These are phyloP conservation scores for Claviceps pazoutovae DNA, from an alignment of 2,329 filamentous ascomycete species.

Conservation along the genomic window DNA sequence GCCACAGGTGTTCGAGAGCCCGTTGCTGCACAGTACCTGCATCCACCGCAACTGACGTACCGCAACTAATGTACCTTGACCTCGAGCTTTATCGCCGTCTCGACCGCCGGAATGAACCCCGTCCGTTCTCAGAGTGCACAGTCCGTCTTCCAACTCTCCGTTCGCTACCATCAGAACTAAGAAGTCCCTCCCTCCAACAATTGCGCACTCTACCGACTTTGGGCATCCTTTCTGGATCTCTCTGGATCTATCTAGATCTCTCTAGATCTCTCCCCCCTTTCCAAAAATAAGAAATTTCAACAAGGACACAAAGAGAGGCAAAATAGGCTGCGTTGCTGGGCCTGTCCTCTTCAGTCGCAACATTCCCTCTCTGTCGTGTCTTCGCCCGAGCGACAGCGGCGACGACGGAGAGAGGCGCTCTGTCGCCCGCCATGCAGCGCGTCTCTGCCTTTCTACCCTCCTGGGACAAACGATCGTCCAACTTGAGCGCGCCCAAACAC, in stretches of 20 bases:
- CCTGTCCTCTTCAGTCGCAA: conserved; percentile 10
- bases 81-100: not conserved
- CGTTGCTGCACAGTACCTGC: too few species aligned
- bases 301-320: not conserved
- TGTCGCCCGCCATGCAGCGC: conserved; percentile 27
- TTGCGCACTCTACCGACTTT: not conserved
- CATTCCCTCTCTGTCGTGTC: conserved; percentile 19
- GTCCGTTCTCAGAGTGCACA: not conserved
- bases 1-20: too few species aligned
- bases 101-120: not conserved
- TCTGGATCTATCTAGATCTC: too few species aligned
- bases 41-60: too few species aligned
- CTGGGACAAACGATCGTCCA: conserved; percentile 30
- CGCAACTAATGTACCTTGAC: too few species aligned
- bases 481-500: conserved; percentile 14
- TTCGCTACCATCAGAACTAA: not conserved
- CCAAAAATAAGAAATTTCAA: not conserved
- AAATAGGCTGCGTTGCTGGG: conserved; percentile 7
- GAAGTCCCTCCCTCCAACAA: not conserved
- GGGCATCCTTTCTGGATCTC: not conserved
- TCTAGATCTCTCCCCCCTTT: too few species aligned
- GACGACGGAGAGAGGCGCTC: conserved; percentile 21
- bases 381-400: conserved; percentile 19
- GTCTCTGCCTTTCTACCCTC: conserved; percentile 29
- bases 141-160: not conserved